Conservation (phyloP, 2,329 filamentous ascomycete species). For the Aspergillus bombycis region DNA sequence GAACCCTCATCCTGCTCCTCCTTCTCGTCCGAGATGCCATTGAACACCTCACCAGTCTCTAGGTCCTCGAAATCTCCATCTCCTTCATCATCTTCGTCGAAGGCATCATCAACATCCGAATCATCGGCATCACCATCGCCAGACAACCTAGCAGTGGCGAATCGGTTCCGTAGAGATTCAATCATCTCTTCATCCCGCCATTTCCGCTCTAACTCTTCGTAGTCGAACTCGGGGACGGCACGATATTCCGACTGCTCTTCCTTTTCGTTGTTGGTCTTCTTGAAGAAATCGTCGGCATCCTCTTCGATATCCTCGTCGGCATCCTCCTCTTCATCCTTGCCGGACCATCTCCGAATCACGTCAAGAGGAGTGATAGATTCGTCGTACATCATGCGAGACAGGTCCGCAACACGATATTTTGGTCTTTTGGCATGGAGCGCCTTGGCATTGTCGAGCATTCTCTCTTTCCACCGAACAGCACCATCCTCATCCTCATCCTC, state of each 20-base stretch:
- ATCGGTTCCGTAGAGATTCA: constrained; percentile 72
- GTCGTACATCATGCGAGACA: constrained; percentile 89
- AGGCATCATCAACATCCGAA: constrained; percentile 52
- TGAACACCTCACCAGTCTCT: constrained; percentile 69
- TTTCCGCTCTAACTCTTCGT: constrained; percentile 77
- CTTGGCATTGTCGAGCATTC: constrained; percentile 75
- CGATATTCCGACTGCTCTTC: constrained; percentile 69
- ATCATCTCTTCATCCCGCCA: constrained; percentile 82
- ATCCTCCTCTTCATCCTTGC: constrained; percentile 64
- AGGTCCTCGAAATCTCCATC: constrained; percentile 86
- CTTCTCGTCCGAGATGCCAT: constrained; percentile 44
- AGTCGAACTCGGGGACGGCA: constrained; percentile 76
- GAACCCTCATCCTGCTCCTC: constrained; percentile 57
- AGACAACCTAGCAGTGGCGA: constrained; percentile 70
- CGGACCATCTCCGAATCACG: constrained; percentile 78
- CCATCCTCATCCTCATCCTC: constrained; percentile 70
- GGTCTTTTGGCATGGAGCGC: constrained; percentile 70
- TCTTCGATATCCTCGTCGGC: constrained; percentile 60
- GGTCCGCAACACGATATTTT: constrained; percentile 76
- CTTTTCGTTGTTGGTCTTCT: constrained; percentile 55
- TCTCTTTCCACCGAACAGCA: constrained; percentile 82
- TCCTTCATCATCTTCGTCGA: constrained; percentile 66
- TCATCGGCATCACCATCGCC: constrained; percentile 59
- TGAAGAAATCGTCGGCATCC: constrained; percentile 69
- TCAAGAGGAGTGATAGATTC: constrained; percentile 73